Base-by-base conservation (phyloP, 2,329 filamentous ascomycete genomes). In the Didymosphaeria variabile region DNA sequence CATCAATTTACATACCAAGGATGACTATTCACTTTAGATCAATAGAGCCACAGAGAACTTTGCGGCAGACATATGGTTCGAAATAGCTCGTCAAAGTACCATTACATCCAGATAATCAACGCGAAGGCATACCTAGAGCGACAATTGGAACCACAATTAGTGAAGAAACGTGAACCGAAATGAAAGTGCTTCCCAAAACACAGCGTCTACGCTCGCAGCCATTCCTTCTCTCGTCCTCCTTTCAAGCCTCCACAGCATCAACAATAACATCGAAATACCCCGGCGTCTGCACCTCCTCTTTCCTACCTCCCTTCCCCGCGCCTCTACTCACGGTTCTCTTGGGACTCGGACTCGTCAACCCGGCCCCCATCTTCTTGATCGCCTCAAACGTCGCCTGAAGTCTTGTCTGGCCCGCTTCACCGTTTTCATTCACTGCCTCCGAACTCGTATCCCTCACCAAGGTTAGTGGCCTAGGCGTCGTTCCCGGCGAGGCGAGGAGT, bases 301-400 rank as follows among this genome's bases (percentile, higher is more conserved):
- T 19, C 23, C 17, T 3, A 17, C 31, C 32, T 40, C 42, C 44
- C 44, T 23, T 47, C 21, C n/a, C 15, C 3, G 17, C 19, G 8
- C 40, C 17, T 34, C 26, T 12, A 23, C 40, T 15, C 15, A 23
- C 26, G 21, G 17, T 15, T 19, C 54, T 59, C 38, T 31, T 34
- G 40, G 70, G 72, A 52, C 40, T 34, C 38, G 70, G 72, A 53
- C 65, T 73, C 3, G 17, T 52, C 57, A 75, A 51, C 13, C 68
- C 70, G 7, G 61, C 34, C 50, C 69, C 63, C 62, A 74, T 66
- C 60, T 67, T 73, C 60, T 70, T 74, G 49, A 73, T 67, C 15
- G 60, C 67, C 19, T 71, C 65, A 60, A 75, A 75, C 8, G 68
- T 70, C 51, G 59, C 58, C 52, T 72, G 71, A 55, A 72, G 36